These are phyloP conservation scores for Albizia julibrissin DNA, from an alignment of 306 rosid species.

Conservation along the genomic window DNA sequence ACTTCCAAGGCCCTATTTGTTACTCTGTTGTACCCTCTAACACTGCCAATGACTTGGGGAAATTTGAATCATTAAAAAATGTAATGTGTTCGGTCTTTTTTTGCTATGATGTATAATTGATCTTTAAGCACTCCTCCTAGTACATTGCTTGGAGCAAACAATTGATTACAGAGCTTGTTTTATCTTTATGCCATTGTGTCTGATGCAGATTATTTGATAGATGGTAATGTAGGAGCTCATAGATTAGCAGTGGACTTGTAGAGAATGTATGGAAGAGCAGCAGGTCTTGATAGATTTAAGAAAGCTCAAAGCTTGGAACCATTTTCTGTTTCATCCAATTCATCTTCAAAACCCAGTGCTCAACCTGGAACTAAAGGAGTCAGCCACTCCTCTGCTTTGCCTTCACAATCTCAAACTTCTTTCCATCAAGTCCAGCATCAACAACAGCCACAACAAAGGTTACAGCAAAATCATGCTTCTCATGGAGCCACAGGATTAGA, in stretches of 20 bases:
- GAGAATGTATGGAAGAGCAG: slow-evolving; percentile 87
- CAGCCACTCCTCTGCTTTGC: slow-evolving; percentile 44
- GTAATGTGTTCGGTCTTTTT: too few species aligned
- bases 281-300: slow-evolving; percentile 91
- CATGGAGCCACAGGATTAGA: slow-evolving; percentile 51
- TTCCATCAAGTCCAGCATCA: slow-evolving; percentile 35
- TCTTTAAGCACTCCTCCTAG: too few species aligned
- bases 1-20: slow-evolving; percentile 71
- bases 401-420: slow-evolving; percentile 40
- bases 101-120: too few species aligned
- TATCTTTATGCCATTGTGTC: slow-evolving; percentile 31
- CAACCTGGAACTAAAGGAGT: slow-evolving; percentile 45
- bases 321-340: slow-evolving; percentile 57
- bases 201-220: slow-evolving; percentile 42
- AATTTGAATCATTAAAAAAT: slow-evolving; percentile 49
- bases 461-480: slow-evolving; percentile 34
- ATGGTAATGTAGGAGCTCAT: slow-evolving; percentile 39
- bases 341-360: slow-evolving; percentile 48
- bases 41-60: slow-evolving; percentile 59
- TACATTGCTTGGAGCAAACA: neutral
- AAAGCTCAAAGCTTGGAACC: slow-evolving; percentile 94
- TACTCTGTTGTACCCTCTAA: slow-evolving; percentile 70
- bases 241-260: slow-evolving; percentile 9
- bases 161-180: slow-evolving; percentile 8
- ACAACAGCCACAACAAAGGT: slow-evolving; percentile 22